Conservation (phyloP, 257 asterid species). For the Primulina huaijiensis region DNA sequence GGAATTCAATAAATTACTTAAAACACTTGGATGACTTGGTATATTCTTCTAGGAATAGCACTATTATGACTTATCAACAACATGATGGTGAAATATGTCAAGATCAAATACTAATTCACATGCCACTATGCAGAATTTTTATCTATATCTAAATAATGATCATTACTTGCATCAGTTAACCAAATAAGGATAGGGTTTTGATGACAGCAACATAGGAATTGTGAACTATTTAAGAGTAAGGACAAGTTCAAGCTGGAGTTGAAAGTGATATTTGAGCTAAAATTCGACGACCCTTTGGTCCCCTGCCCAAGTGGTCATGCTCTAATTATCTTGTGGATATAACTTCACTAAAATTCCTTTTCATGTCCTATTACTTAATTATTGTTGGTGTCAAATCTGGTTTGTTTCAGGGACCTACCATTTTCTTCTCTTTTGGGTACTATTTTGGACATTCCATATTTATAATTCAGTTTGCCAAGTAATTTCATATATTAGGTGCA, state of each 20-base stretch:
- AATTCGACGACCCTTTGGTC: slow-evolving; percentile 17
- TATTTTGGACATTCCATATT: too few relatives aligned
- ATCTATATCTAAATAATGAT: neutral
- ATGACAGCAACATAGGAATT: slow-evolving; percentile 24
- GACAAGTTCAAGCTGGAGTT: slow-evolving; percentile 5
- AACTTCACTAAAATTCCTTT: neutral
- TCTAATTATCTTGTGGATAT: slow-evolving; percentile 20
- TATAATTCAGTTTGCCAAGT: neutral
- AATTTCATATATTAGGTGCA: too few relatives aligned
- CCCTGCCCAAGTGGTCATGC: neutral
- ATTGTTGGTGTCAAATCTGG: slow-evolving; percentile 15
- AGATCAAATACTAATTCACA: too few relatives aligned
- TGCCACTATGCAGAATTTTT: too few relatives aligned
- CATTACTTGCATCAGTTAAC: neutral
- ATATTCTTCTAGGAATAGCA: too few relatives aligned
- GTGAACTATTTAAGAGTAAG: slow-evolving; percentile 5
- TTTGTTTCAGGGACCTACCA: slow-evolving; percentile 14
- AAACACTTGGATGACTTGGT: too few relatives aligned
- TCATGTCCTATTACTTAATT: neutral
- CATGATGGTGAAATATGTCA: too few relatives aligned
- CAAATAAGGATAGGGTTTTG: slow-evolving; percentile 18
- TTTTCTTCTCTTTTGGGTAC: too few relatives aligned
- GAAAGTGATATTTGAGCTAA: slow-evolving; percentile 27
- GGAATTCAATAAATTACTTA: too few relatives aligned
- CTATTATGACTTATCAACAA: too few relatives aligned